Evolutionary conservation across 805 yeast species (phyloP).

Genomic region (Candida vartiovaarae): DNA sequence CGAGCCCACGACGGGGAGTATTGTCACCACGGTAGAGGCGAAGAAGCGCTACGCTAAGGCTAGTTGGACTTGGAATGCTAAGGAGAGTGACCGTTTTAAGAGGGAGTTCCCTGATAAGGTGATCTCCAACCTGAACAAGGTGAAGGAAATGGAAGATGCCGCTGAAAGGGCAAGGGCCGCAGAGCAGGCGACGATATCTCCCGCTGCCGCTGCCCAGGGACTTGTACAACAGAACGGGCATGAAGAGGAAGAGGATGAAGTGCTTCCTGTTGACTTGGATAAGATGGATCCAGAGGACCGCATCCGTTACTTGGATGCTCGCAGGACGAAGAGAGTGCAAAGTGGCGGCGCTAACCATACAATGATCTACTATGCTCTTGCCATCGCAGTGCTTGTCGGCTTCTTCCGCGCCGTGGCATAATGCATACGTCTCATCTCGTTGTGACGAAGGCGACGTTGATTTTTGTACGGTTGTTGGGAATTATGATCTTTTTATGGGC

Average conservation of each 20-base stretch:
- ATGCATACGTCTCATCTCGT: no score
- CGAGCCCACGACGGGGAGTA: slow-evolving; percentile 81
- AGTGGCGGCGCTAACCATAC: slow-evolving; percentile 1
- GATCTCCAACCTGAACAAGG: slow-evolving; percentile 25
- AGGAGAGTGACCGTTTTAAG: slow-evolving; percentile 48
- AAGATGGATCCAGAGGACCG: slow-evolving; percentile 54
- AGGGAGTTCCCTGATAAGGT: slow-evolving; percentile 66
- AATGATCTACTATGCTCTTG: slow-evolving; percentile 26
- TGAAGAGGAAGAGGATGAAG: slow-evolving; percentile 19
- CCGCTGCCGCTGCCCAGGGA: not conserved
- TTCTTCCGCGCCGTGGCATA: slow-evolving; percentile 13
- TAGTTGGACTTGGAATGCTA: slow-evolving; percentile 54
- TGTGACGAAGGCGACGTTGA: no score
- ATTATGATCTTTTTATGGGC: no score
- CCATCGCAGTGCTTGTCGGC: slow-evolving; percentile 25
- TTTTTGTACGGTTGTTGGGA: no score
- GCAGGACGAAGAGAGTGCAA: slow-evolving; percentile 6
- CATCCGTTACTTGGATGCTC: slow-evolving; percentile 36
- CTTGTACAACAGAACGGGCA: slow-evolving; percentile 19
- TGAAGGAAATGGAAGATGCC: slow-evolving; percentile 17
- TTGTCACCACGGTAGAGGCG: slow-evolving; percentile 52
- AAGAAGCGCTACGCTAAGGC: slow-evolving; percentile 51
- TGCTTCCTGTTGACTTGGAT: slow-evolving; percentile 27
- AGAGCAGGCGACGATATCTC: slow-evolving; percentile 6
- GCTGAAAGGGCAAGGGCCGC: slow-evolving; percentile 5